A percentile compares a stretch with the other conserved stretches of the same genome.
Evolutionary conservation across 306 rosid genomes (phyloP).

Genomic region (Parietaria judaica): DNA sequence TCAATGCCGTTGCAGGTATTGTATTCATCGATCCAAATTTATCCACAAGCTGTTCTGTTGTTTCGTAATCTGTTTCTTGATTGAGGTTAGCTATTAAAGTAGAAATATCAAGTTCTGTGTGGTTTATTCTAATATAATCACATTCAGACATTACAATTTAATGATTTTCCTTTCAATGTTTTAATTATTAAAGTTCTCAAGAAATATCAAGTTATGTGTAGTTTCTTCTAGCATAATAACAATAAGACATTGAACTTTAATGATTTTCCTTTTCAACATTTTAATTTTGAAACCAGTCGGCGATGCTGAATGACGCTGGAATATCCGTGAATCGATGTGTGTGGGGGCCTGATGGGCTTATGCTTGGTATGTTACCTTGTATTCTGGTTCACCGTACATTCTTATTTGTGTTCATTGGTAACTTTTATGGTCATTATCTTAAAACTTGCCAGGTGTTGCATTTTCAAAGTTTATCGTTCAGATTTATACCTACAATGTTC

Average conservation of each 20-base stretch:
- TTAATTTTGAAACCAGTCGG: slow-evolving; percentile 20
- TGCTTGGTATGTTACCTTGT: slow-evolving; percentile 30
- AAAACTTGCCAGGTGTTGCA: slow-evolving; percentile 29
- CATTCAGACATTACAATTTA: not conserved
- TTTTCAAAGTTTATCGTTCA: slow-evolving; percentile 38
- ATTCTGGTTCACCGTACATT: not conserved
- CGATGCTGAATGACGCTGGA: slow-evolving; percentile 31
- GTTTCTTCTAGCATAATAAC: not conserved
- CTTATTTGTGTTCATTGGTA: not conserved
- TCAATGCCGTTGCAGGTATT: slow-evolving; percentile 36
- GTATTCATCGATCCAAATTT: not conserved
- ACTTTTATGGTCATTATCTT: not conserved
- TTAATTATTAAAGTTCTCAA: not conserved
- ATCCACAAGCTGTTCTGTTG: too few species aligned
- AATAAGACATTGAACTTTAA: not conserved
- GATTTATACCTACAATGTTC: slow-evolving; percentile 25
- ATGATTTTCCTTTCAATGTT: too few species aligned
- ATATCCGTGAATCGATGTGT: slow-evolving; percentile 41
- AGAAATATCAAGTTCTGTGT: too few species aligned
- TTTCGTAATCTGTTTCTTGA: too few species aligned
- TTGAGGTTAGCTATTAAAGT: too few species aligned
- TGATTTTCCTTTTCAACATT: slow-evolving; percentile 13
- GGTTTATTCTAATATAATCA: not conserved
- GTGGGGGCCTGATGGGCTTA: slow-evolving; percentile 37
- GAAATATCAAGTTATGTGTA: not conserved